Base-by-base conservation (phyloP, 192 early-diverging fungal species). In the Backusella parvicylindrica region DNA sequence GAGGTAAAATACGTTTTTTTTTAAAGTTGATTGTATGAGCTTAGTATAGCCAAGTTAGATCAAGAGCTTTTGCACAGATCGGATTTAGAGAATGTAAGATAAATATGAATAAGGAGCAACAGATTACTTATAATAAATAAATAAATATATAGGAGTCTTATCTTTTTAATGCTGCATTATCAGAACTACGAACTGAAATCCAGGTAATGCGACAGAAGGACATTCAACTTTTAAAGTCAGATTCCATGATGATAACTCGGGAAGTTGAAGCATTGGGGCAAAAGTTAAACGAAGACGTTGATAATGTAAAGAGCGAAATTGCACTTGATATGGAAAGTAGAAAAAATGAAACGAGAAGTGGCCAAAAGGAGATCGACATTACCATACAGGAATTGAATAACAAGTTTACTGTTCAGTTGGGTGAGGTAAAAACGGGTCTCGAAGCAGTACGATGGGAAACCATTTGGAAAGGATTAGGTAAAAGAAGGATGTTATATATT, bases 251-350 rank as follows among this genome's bases (percentile, higher is more conserved):
- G 8, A 92, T 95, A 31, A 85, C 89, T 66, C 87, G 95, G 38
- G 94, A 95, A 60, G 87, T 95, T 21, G 94, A 96, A 70, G 87
- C 89, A 1, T 66, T 96, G 73, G 87, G 85, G 38, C 92, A 92
- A 50, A 86, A 86, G 41, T 82, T 93, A 33, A 84, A 89, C 15
- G 96, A 98, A 50, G 89, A 93, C 56, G 85, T 94, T 15, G 88
- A 88, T 1, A 87, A 86, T 31, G 75, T 96, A 79, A 93, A 94
- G 73, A 86, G 89, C 15, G 94, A 96, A 16, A 91, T 98, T 43
- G 84, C 91, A 21, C 92, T 98, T 68, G 96, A 98, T 75, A 81
- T 98, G 79, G 96, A 95, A 78, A 93, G 91, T 77, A 91, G 93
- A 73, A 94, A 93, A 76, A 88, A 92, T 65, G 96, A 98, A 47